These are phyloP conservation scores for Cucurbita ficifolia DNA, from an alignment of 306 rosid genomes.

Conservation along the genomic window DNA sequence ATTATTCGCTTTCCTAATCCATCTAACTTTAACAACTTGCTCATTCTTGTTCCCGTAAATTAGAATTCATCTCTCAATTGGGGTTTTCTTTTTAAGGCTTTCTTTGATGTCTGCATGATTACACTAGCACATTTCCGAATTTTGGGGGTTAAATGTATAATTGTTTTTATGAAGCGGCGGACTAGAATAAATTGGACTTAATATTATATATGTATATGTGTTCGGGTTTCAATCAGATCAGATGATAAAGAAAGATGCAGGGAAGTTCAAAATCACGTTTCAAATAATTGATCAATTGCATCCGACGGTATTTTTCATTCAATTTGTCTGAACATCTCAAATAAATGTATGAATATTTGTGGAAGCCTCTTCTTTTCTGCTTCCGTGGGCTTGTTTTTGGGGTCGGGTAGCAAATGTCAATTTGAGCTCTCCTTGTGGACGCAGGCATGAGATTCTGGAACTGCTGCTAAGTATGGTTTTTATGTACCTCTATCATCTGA, in stretches of 20 bases:
- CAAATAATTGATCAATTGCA: background rate
- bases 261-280: background rate
- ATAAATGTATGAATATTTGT: background rate
- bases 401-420: background rate
- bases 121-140: background rate
- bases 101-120: background rate
- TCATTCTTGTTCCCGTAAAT: background rate
- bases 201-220: background rate
- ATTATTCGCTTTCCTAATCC: background rate
- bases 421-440: background rate
- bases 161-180: background rate
- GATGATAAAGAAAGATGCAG: background rate
- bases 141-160: background rate
- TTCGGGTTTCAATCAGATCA: background rate
- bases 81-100: background rate
- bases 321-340: background rate
- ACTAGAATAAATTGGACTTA: background rate
- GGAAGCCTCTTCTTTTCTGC: background rate
- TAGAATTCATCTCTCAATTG: background rate
- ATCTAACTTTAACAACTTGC: background rate
- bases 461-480: background rate
- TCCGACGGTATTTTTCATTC: background rate
- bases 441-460: background rate
- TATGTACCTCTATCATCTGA: slow-evolving; percentile 7
- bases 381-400: background rate